Base-by-base conservation (phyloP, 371 early-diverging fungal species). In the Nematocida parisii region DNA sequence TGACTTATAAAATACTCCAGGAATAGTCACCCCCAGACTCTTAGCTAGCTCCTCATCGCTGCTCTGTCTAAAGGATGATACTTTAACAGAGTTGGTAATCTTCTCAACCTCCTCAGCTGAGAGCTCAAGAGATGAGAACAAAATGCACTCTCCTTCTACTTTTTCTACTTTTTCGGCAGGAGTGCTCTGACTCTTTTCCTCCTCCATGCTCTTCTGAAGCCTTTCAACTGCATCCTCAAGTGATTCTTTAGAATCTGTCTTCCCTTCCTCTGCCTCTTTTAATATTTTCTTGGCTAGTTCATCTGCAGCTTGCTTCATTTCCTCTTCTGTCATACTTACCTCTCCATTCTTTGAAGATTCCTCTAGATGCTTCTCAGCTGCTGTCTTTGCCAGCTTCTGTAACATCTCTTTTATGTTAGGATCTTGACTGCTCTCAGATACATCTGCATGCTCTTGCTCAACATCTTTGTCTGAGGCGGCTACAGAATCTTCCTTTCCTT, bases 1-100 rank as follows among this genome's bases (percentile, higher is more conserved):
- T n/a, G 57, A 67, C 33, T 44, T 44, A 42, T 75, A 75, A 58
- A 20, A 75, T 44, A 75, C 7, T 13, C 75, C 75, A 27, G 75
- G 75, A 33, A 75, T 72, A n/a, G 68, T 20, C 13, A 62, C 50
- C 3, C 56, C 75, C 0, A 62, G 33, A 0, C 5, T 22, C 58
- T 75, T 40, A 6, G 75, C 75, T 7, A 13, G 11, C n/a, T 61
- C 66, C 22, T 66, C 45, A 47, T 75, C 75, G 0, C 70, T 9
- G 42, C 72, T 72, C 39, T 67, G 22, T 9, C 20, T 9, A 9
- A 73, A 33, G 33, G 33, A 33, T 7, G 20, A 2, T 9, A 75
- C 40, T 7, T 22, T 22, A 45, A 75, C 13, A 6, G 18, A 5
- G 18, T 46, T 44, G 1, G n/a, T 46, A 7, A 67, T 46, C 20